phyloP scores from a whole-genome alignment of 148 eudicot genomes.

The Camellia granthamiana region DNA sequence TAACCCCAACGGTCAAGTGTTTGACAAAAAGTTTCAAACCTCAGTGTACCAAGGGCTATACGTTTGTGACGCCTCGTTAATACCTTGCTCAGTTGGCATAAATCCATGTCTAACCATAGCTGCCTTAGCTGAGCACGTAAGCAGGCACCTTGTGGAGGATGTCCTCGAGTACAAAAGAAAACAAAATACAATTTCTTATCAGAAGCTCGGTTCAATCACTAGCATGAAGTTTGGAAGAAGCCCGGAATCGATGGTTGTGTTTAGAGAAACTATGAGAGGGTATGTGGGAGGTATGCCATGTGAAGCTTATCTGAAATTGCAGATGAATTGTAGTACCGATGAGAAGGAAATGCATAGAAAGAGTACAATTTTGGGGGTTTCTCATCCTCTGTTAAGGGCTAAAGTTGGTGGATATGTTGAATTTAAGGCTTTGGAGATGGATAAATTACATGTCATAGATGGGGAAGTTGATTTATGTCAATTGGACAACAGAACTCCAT shows the following conservation, averaged over 20 bases:
- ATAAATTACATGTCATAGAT: conserved; percentile 30
- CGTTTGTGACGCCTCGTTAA: conserved; percentile 40
- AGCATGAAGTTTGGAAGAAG: neutral
- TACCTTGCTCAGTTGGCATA: conserved; percentile 37
- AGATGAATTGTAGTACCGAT: conserved; percentile 4
- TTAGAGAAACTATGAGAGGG: conserved; percentile 36
- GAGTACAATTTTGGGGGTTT: neutral
- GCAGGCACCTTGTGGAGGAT: conserved; percentile 29
- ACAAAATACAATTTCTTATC: neutral
- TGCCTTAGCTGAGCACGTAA: conserved; percentile 30
- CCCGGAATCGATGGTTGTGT: neutral
- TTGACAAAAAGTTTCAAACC: conserved; percentile 9
- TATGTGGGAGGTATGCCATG: conserved; percentile 33
- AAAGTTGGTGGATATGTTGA: conserved; percentile 29
- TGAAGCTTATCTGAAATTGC: conserved; percentile 32
- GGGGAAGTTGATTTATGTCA: conserved; percentile 36
- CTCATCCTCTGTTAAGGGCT: conserved; percentile 26
- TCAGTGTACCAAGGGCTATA: conserved; percentile 31
- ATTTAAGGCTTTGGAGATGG: conserved; percentile 28
- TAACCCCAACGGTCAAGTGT: conserved; percentile 36
- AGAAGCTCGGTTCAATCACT: neutral
- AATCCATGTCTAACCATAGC: conserved; percentile 38
- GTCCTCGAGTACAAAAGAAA: conserved; percentile 16
- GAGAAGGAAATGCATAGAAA: neutral
- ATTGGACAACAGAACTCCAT: conserved; percentile 32